Evolutionary conservation across 768 basidiomycete genomes (phyloP), one percentile per base, ranked within the genome.

Genomic region (Mycena indigotica): DNA sequence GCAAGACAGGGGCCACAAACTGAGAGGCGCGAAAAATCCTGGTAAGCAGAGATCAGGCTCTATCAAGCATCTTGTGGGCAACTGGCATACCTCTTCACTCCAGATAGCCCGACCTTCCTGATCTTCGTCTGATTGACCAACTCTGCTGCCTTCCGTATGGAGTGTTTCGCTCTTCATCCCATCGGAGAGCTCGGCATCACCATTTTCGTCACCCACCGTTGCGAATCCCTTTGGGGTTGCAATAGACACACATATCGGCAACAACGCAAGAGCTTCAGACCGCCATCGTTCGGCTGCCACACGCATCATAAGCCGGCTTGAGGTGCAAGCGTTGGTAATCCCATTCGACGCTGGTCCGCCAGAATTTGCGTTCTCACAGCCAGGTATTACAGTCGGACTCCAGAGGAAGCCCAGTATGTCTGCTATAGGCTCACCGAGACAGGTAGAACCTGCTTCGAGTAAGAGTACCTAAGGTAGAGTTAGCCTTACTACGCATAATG

Each of bases 331-430:
- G 35, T 61, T 61, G 48, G 55, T 53, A 8, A 24, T 28, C n/a
- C 38, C 41, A n/a, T 30, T 41, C 3, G 40, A 24, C 30, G 44
- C 26, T 21, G 30, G 28, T 25, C 51, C 4, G 50, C 15, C 35
- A 15, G 46, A 25, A 44, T 44, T 44, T n/a, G 53, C 51, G 26
- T 53, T 39, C 30, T 51, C 52, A 19, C 62, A 63, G 16, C 52
- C 55, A 15, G 58, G 57, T 12, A 56, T 56, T 3, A 60, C 62
- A 19, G 39, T 44, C 12, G 62, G 62, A 25, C 40, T 57, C 58
- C 62, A 63, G 10, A 63, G 44, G 29, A 63, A 63, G 25, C 62
- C 57, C 10, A 59, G 52, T n/a, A 63, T 51, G 30, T 63, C 62
- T 52, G 46, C 46, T 23, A 44, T 55, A 4, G 52, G 46, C 29